phyloP scores from a whole-genome alignment of 305 asterid genomes.

The Fraxinus ornus region DNA sequence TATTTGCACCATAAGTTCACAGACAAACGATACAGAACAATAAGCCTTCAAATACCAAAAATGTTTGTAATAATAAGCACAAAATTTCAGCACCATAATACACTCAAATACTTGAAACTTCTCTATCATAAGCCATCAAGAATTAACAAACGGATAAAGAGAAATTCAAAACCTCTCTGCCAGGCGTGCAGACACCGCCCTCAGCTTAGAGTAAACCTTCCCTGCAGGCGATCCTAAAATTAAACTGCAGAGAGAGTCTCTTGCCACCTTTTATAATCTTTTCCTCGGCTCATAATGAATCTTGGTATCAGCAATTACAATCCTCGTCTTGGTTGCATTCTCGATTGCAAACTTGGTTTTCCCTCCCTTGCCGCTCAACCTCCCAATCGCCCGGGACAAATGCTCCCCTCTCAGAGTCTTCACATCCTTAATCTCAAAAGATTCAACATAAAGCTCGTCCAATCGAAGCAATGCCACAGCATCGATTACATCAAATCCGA shows the following conservation, averaged over 20 bases:
- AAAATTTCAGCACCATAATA: conserved; percentile 21
- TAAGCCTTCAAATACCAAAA: conserved; percentile 1
- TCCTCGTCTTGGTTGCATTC: conserved; percentile 72
- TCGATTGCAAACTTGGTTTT: conserved; percentile 80
- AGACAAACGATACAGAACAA: not conserved
- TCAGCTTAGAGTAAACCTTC: conserved; percentile 77
- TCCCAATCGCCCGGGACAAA: conserved; percentile 75
- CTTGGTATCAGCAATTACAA: conserved; percentile 73
- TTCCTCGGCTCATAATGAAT: no score
- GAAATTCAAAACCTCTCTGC: conserved; percentile 59
- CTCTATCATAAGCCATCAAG: conserved; percentile 7
- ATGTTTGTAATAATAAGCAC: conserved; percentile 1
- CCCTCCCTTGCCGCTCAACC: conserved; percentile 86
- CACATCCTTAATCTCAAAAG: conserved; percentile 84
- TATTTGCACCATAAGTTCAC: conserved; percentile 10
- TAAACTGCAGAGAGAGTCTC: conserved; percentile 76
- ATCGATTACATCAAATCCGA: conserved; percentile 72
- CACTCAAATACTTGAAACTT: conserved; percentile 8
- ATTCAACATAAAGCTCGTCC: conserved; percentile 76
- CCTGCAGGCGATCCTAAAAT: conserved; percentile 85
- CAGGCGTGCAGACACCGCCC: conserved; percentile 62
- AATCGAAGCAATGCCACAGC: conserved; percentile 73
- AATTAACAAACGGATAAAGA: not conserved
- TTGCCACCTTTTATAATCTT: no score
- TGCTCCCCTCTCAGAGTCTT: conserved; percentile 84